phyloP scores from a whole-genome alignment of 2,329 filamentous ascomycete species.

The Sporothrix schenckii region DNA sequence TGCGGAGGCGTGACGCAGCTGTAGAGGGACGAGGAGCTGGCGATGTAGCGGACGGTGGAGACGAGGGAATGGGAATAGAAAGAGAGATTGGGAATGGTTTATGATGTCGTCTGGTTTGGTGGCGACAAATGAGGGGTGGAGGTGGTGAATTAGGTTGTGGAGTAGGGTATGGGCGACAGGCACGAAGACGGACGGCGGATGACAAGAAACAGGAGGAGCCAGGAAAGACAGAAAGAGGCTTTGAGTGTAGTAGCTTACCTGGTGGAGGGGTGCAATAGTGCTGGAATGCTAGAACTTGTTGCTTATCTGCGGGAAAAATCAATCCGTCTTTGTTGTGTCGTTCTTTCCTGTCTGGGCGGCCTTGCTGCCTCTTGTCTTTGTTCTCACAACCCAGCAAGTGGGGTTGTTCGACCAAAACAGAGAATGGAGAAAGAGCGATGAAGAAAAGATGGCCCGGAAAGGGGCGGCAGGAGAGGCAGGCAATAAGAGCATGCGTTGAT shows the following conservation, averaged over 20 bases:
- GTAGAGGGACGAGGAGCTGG: neutral
- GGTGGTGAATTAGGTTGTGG: conserved; percentile 25
- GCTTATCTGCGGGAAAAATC: conserved; percentile 13
- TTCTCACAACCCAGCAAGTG: conserved; percentile 21
- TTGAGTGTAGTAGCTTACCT: neutral
- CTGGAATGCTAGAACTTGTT: conserved; percentile 12
- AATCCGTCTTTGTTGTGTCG: conserved; percentile 21
- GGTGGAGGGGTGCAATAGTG: neutral
- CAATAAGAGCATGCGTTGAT: too few relatives aligned
- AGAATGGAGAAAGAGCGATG: conserved; percentile 13
- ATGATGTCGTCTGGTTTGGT: conserved; percentile 25
- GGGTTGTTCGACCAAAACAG: conserved; percentile 15
- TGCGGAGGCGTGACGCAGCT: neutral
- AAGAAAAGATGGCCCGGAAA: neutral
- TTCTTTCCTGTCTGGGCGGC: conserved; percentile 20
- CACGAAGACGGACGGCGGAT: conserved; percentile 7
- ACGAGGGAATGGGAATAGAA: neutral
- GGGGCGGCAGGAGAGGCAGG: neutral
- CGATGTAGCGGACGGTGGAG: conserved; percentile 1
- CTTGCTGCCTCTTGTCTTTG: conserved; percentile 27
- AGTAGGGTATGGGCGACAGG: conserved; percentile 15
- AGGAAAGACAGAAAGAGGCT: neutral
- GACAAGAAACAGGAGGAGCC: conserved; percentile 18
- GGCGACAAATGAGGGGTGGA: conserved; percentile 30
- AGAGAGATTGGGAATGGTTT: neutral